Percentiles rank a stretch among this genome's conserved stretches.
These are phyloP conservation scores for Fusarium paranaense DNA, from an alignment of 2,329 filamentous ascomycete species.

Conservation along the genomic window DNA sequence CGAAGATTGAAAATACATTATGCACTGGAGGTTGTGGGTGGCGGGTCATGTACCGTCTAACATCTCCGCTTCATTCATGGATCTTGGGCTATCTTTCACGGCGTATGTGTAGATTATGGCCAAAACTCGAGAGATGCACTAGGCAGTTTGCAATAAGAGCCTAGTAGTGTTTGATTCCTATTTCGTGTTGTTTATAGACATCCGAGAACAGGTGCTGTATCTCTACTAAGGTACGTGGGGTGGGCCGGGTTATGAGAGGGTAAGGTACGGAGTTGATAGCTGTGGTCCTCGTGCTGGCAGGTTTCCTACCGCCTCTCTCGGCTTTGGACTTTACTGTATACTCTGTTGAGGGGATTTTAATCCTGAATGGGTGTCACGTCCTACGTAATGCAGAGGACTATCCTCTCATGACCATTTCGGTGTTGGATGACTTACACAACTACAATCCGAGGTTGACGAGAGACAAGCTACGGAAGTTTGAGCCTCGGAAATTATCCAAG, in stretches of 20 bases:
- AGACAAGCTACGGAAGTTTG: neutral
- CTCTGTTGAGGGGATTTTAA: neutral
- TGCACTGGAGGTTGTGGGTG: neutral
- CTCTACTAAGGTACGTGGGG: neutral
- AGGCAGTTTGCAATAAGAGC: no score
- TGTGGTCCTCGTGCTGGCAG: neutral
- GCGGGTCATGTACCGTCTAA: constrained; percentile 12
- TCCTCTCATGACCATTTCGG: neutral
- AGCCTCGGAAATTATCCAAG: neutral
- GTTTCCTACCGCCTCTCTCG: neutral
- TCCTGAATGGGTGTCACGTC: neutral
- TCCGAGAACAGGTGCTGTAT: neutral
- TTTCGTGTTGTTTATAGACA: neutral
- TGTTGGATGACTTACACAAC: neutral
- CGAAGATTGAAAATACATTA: constrained; percentile 24
- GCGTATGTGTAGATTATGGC: no score
- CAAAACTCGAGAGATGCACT: no score
- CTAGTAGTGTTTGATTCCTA: neutral
- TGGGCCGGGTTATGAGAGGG: neutral
- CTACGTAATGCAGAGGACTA: neutral
- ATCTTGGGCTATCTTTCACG: neutral
- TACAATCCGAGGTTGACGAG: neutral
- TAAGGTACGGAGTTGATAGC: neutral
- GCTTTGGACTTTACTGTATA: neutral
- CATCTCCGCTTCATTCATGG: neutral